phyloP scores from a whole-genome alignment of 2,329 filamentous ascomycete species.

The Samsoniella hepiali region DNA sequence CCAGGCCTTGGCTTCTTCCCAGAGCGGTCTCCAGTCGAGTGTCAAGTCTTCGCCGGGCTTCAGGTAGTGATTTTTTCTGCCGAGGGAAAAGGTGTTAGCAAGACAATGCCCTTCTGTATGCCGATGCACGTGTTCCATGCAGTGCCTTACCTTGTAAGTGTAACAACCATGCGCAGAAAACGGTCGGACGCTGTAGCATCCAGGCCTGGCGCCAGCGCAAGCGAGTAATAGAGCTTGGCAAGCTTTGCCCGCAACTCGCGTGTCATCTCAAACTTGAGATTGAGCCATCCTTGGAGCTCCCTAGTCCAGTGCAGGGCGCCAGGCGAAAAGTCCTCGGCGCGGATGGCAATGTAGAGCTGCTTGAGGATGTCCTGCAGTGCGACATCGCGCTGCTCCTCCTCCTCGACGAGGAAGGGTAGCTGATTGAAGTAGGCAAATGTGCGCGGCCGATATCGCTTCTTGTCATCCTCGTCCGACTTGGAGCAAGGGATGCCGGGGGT shows the following conservation, averaged over 20 bases:
- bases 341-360: conserved; percentile 86
- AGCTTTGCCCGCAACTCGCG: conserved; percentile 78
- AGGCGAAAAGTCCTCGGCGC: conserved; percentile 89
- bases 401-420: conserved; percentile 85
- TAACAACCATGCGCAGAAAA: conserved; percentile 95
- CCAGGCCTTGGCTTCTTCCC: conserved; percentile 86
- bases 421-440: conserved; percentile 92
- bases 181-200: conserved; percentile 79
- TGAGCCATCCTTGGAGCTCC: conserved; percentile 92
- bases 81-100: conserved; percentile 16
- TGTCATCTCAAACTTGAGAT: conserved; percentile 95
- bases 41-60: conserved; percentile 85
- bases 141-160: conserved; percentile 76
- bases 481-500: conserved; percentile 68
- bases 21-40: conserved; percentile 90
- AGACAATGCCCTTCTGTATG: background rate
- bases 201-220: conserved; percentile 84
- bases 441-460: conserved; percentile 72
- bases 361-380: conserved; percentile 86
- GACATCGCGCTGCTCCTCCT: conserved; percentile 70
- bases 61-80: conserved; percentile 85
- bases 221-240: conserved; percentile 90
- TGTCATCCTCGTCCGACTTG: conserved; percentile 48
- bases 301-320: conserved; percentile 96
- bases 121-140: background rate